Evolutionary conservation across 768 basidiomycete genomes (phyloP).

Genomic region (Piloderma croceum): DNA sequence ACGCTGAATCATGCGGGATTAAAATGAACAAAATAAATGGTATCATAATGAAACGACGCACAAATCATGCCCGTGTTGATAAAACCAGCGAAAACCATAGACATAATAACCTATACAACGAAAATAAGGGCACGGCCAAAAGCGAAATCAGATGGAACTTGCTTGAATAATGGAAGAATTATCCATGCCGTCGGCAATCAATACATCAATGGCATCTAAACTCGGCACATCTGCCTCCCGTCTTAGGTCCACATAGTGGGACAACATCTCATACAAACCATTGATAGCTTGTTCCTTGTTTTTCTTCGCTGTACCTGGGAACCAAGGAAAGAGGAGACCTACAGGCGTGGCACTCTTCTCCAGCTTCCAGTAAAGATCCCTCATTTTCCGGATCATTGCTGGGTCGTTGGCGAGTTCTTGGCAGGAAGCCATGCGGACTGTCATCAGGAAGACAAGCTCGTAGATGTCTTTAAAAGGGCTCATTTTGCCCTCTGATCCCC

Average conservation of each 20-base stretch:
- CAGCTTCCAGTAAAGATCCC: slow-evolving; percentile 59
- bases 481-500: slow-evolving; percentile 59
- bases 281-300: slow-evolving; percentile 69
- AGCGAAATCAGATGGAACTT: slow-evolving; percentile 20
- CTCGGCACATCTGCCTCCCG: slow-evolving; percentile 49
- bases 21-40: slow-evolving; percentile 59
- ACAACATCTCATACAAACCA: slow-evolving; percentile 67
- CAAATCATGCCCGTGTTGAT: slow-evolving; percentile 80
- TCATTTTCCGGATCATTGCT: slow-evolving; percentile 53
- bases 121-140: background rate
- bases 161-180: slow-evolving; percentile 66
- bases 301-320: slow-evolving; percentile 69
- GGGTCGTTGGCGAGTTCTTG: slow-evolving; percentile 67
- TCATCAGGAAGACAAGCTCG: slow-evolving; percentile 72
- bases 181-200: slow-evolving; percentile 67
- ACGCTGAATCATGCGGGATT: slow-evolving; percentile 34
- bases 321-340: slow-evolving; percentile 70
- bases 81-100: slow-evolving; percentile 35
- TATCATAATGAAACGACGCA: slow-evolving; percentile 68
- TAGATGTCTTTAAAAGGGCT: slow-evolving; percentile 71
- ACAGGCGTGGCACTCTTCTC: slow-evolving; percentile 69
- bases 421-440: slow-evolving; percentile 61
- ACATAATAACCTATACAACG: slow-evolving; percentile 10
- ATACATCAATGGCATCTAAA: slow-evolving; percentile 69
- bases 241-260: slow-evolving; percentile 50